These are phyloP conservation scores for Voacanga thouarsii DNA, from an alignment of 257 asterid genomes.

Conservation along the genomic window DNA sequence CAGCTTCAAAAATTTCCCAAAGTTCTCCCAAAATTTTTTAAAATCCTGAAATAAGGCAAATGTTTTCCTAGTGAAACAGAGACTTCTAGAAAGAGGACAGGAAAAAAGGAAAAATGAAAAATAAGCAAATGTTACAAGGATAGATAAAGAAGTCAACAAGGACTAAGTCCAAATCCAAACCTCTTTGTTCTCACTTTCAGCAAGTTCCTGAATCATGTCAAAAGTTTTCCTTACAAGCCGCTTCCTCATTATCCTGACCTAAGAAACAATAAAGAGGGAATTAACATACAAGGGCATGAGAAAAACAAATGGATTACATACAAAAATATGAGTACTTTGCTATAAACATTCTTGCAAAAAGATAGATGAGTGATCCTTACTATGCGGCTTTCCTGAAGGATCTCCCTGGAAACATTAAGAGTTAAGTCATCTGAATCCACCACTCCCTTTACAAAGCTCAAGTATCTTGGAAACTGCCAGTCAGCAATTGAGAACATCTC, in stretches of 20 bases:
- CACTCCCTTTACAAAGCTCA: slow-evolving; percentile 97
- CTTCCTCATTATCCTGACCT: slow-evolving; percentile 97
- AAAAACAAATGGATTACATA: neutral
- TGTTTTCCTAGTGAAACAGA: neutral
- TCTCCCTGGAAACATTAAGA: slow-evolving; percentile 96
- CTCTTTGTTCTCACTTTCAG: slow-evolving; percentile 94
- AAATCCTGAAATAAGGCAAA: slow-evolving; percentile 58
- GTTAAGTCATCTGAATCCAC: slow-evolving; percentile 99
- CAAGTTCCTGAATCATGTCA: slow-evolving; percentile 97
- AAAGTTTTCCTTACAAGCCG: slow-evolving; percentile 95
- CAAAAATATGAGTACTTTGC: neutral
- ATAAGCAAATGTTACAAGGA: neutral
- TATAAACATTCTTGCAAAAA: neutral
- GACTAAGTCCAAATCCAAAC: slow-evolving; percentile 28
- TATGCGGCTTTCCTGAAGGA: slow-evolving; percentile 98
- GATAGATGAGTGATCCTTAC: slow-evolving; percentile 39
- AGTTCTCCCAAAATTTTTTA: slow-evolving; percentile 98
- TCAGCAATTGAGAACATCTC: slow-evolving; percentile 13
- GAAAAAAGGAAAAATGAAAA: neutral
- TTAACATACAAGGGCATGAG: neutral
- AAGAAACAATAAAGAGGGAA: slow-evolving; percentile 14
- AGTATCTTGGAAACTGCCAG: slow-evolving; percentile 92
- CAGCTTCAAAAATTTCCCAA: slow-evolving; percentile 84
- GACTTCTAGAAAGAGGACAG: neutral
- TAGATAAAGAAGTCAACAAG: neutral